Percentiles rank a stretch among this genome's conserved stretches.
phyloP scores from a whole-genome alignment of 2,329 filamentous ascomycete species.

The Fusarium piperis region DNA sequence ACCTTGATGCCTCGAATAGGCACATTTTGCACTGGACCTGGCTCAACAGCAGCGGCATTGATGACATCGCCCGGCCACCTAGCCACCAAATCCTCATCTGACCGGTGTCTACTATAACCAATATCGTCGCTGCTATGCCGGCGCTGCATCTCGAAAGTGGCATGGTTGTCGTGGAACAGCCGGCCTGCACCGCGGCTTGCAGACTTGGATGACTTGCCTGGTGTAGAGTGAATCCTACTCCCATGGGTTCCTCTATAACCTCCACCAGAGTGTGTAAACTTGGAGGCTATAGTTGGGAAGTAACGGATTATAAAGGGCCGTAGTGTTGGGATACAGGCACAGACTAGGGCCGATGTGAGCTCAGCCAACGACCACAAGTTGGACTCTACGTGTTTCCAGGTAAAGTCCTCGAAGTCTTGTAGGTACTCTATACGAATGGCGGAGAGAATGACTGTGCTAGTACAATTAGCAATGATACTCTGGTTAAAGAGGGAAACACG shows the following conservation, averaged over 20 bases:
- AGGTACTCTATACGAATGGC: background rate
- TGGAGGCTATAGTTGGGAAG: background rate
- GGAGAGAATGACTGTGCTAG: background rate
- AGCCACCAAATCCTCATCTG: background rate
- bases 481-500: background rate
- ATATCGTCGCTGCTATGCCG: background rate
- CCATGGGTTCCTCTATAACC: background rate
- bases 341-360: background rate
- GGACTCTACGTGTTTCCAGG: background rate
- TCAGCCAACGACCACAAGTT: background rate
- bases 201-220: background rate
- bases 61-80: background rate
- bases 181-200: background rate
- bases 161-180: background rate
- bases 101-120: background rate
- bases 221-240: background rate
- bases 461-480: background rate
- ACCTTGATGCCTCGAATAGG: background rate
- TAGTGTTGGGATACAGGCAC: background rate
- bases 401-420: background rate
- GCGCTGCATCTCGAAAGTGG: background rate
- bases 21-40: background rate
- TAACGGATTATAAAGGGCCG: background rate
- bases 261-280: background rate
- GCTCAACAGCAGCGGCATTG: background rate